Base-by-base conservation (phyloP, 805 yeast genomes). In the Jamesozyma piceae region DNA sequence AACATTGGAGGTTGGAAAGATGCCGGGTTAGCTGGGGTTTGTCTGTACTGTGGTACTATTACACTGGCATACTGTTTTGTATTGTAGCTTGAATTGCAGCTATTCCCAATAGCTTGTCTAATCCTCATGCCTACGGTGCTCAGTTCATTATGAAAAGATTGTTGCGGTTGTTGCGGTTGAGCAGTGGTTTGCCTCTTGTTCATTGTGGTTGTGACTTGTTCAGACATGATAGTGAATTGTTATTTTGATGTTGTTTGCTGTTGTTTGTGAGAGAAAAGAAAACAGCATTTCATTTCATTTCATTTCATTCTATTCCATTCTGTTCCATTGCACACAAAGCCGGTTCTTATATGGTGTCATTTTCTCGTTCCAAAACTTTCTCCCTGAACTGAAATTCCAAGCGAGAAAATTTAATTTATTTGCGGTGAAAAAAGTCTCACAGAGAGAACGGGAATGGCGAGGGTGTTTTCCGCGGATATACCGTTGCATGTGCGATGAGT, bases 41-140 rank as follows among this genome's bases (percentile, higher is more conserved):
- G 41, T 33, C 35, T 54, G 49, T 60, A 57, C 17, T 54, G 55
- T 11, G 63, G 62, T 32, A 48, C 56, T 22, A 50, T 53, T 9
- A 50, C 41, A 8, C 49, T 41, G 2, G 63, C 51, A 49, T 49
- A 55, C 44, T 49, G 52, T 45, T 46, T 57, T 22, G 47, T 51
- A 28, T 38, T 46, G 4, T 18, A 21, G 5, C 8, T 24, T 15
- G 19, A 22, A 10, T 22, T 42, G 45, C 20, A 9, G 24, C 9
- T 33, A 14, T 33, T 9, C 4, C 26, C 36, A 56, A 80, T 79
- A 1, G 88, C 88, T 2, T 82, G 78, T 53, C 90, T 72, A 45
- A 82, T 75, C 48, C 86, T 69, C 86, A 80, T 81, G 0, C 87
- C 88, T 5, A 81, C 54, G 0, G 79, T 71, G 33, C 77, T 71